These are phyloP conservation scores for Rhodomyrtus psidioides DNA, from an alignment of 441 rosid genomes.

Conservation along the genomic window DNA sequence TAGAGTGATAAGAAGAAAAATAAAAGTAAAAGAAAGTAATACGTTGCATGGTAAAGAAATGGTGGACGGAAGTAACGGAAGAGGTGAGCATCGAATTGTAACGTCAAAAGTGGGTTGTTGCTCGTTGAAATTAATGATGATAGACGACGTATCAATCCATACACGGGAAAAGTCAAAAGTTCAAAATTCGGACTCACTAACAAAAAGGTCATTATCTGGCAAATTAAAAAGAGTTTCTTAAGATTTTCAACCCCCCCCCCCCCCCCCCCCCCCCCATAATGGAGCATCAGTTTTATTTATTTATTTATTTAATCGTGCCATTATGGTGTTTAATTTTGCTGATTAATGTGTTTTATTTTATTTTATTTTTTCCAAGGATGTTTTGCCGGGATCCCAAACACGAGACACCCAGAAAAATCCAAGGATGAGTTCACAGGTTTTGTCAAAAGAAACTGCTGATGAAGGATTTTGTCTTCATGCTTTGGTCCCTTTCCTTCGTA, in stretches of 20 bases:
- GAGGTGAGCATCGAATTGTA: too few species aligned
- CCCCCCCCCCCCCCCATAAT: background rate
- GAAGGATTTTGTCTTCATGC: background rate
- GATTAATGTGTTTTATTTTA: background rate
- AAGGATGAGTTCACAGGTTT: background rate
- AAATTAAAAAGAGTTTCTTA: background rate
- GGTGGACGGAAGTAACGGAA: background rate
- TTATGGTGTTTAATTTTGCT: background rate
- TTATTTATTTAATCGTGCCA: background rate
- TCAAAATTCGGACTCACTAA: background rate
- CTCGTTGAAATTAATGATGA: background rate
- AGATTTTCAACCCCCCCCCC: background rate
- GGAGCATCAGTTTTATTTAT: background rate
- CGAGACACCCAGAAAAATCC: background rate
- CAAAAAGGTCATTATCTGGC: background rate
- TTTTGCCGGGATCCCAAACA: background rate
- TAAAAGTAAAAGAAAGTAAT: too few species aligned
- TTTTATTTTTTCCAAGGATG: too few species aligned
- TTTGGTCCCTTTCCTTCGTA: background rate
- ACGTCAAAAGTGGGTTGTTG: fast-evolving
- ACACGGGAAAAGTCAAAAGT: background rate
- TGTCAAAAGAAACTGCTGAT: background rate
- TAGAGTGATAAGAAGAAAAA: background rate
- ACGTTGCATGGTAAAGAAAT: background rate
- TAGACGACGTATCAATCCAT: fast-evolving